Conservation (phyloP, 805 yeast genomes). For the Hanseniaspora thailandica region DNA sequence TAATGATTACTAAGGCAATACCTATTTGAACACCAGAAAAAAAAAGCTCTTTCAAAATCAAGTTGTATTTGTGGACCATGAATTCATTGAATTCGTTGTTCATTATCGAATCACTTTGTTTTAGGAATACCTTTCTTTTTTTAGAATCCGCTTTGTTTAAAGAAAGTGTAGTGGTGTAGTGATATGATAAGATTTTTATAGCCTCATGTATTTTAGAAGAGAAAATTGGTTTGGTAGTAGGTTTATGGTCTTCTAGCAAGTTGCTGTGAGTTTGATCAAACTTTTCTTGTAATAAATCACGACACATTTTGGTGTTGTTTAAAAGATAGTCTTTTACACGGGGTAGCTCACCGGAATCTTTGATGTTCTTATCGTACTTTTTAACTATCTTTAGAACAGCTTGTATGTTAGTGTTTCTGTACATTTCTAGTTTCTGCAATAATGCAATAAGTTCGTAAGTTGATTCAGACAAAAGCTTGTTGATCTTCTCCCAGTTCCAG, state of each 20-base stretch:
- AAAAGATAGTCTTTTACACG: slow-evolving; percentile 17
- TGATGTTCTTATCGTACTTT: slow-evolving; percentile 62
- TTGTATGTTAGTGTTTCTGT: slow-evolving; percentile 65
- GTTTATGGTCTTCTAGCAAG: slow-evolving; percentile 7
- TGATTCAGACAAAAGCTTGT: slow-evolving; percentile 48
- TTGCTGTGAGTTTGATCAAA: slow-evolving; percentile 6
- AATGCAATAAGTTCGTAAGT: slow-evolving; percentile 58
- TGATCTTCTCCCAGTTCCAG: slow-evolving; percentile 31
- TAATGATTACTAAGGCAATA: slow-evolving; percentile 53
- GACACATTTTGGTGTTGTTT: slow-evolving; percentile 5
- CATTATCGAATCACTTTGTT: slow-evolving; percentile 9
- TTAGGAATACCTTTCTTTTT: slow-evolving; percentile 6
- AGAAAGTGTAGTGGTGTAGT: slow-evolving; percentile 9
- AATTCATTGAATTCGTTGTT: slow-evolving; percentile 20
- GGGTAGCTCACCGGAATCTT: slow-evolving; percentile 21
- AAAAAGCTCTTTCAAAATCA: slow-evolving; percentile 36
- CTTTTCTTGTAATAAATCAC: slow-evolving; percentile 6
- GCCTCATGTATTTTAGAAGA: slow-evolving; percentile 13
- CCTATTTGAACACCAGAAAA: slow-evolving; percentile 61
- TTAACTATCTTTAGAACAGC: slow-evolving; percentile 83
- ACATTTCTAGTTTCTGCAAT: slow-evolving; percentile 34
- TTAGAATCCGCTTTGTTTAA: slow-evolving; percentile 2
- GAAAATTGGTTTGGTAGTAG: background rate
- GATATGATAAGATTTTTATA: slow-evolving; percentile 4
- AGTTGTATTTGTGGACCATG: slow-evolving; percentile 28